These are phyloP conservation scores for Penicillium waksmanii DNA, from an alignment of 495 filamentous ascomycete genomes.

Conservation along the genomic window DNA sequence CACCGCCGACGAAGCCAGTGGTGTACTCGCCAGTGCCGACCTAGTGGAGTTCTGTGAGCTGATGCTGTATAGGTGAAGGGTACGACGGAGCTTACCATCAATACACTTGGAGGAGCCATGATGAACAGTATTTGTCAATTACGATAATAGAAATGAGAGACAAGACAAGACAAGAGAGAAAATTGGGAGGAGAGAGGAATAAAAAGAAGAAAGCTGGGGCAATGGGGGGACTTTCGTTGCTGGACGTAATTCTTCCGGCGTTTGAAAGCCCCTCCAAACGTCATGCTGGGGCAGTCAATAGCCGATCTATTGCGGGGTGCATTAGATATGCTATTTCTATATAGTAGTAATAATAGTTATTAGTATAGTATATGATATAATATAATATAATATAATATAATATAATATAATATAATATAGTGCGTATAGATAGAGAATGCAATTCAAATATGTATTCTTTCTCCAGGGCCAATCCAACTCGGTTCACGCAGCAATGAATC, in stretches of 20 bases:
- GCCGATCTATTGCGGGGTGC: constrained; percentile 26
- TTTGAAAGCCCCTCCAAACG: constrained; percentile 22
- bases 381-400: neutral
- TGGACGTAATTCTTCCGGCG: constrained; percentile 37
- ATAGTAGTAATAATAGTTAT: too few relatives aligned
- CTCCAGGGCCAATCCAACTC: neutral
- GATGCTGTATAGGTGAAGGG: neutral
- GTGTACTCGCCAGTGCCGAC: constrained; percentile 96
- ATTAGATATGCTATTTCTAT: neutral
- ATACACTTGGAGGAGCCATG: constrained; percentile 80
- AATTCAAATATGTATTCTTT: neutral
- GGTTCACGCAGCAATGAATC: neutral
- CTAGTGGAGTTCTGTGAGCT: constrained; percentile 40
- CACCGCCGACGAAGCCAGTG: constrained; percentile 82
- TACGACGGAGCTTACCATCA: constrained; percentile 66
- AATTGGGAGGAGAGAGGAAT: constrained; percentile 8
- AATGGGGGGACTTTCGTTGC: constrained; percentile 12
- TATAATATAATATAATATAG: neutral
- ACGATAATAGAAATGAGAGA: neutral
- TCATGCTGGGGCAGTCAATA: constrained; percentile 26
- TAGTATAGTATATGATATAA: neutral
- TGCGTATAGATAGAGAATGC: neutral
- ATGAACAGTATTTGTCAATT: constrained; percentile 25
- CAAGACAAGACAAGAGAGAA: neutral
- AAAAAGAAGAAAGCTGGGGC: constrained; percentile 15